Percentiles rank a stretch among this genome's conserved stretches.
Evolutionary conservation across 768 basidiomycete genomes (phyloP).

Genomic region (Trametes cubensis): DNA sequence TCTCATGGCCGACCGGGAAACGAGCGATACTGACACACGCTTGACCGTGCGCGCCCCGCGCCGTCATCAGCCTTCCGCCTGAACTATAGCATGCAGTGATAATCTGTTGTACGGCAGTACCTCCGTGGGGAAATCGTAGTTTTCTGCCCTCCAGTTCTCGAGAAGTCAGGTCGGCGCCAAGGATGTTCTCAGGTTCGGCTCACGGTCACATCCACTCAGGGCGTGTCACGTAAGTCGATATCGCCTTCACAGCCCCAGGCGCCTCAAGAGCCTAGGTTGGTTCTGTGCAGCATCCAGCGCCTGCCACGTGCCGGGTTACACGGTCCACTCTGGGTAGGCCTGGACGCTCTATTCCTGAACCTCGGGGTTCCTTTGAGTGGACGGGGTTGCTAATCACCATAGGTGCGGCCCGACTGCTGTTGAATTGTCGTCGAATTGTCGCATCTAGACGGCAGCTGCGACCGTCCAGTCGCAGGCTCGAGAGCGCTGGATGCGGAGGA

Average conservation of each 20-base stretch:
- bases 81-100: slow-evolving; percentile 25
- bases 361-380: background rate
- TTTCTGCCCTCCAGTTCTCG: background rate
- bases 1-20: background rate
- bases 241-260: slow-evolving; percentile 11
- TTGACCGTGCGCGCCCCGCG: background rate
- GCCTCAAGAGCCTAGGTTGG: background rate
- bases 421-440: too few relatives aligned
- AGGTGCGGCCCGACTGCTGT: background rate
- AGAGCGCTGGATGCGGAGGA: slow-evolving; percentile 8
- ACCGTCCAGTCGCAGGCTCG: slow-evolving; percentile 2
- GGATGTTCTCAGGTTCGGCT: background rate
- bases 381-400: background rate
- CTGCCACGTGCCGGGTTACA: background rate
- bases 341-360: background rate
- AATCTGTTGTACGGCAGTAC: background rate
- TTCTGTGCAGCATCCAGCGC: background rate
- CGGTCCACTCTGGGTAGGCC: background rate
- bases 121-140: background rate
- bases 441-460: slow-evolving; percentile 3
- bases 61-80: slow-evolving; percentile 25
- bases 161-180: background rate
- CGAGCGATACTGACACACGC: background rate
- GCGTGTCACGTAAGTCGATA: background rate
- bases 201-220: background rate